Percentiles rank a stretch among this genome's conserved stretches.
Conservation (phyloP, 2,329 filamentous ascomycete genomes). For the Clonostachys sp. region DNA sequence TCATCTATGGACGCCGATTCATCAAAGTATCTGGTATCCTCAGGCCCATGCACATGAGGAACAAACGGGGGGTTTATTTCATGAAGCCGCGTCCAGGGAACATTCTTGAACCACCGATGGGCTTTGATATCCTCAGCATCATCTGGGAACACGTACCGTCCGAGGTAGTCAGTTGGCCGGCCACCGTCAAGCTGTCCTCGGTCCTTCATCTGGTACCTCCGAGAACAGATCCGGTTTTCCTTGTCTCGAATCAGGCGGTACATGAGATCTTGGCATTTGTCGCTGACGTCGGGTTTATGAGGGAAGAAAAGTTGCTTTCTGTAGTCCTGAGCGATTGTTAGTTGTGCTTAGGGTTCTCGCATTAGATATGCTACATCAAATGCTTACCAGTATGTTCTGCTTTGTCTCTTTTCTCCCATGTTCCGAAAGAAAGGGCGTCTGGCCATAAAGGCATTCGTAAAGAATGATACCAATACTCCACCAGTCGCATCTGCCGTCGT, state of each 20-base stretch:
- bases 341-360: not conserved
- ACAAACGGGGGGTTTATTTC: slow-evolving; percentile 71
- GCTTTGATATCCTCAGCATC: slow-evolving; percentile 87
- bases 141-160: slow-evolving; percentile 70
- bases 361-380: not conserved
- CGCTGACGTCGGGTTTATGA: slow-evolving; percentile 56
- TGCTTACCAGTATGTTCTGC: slow-evolving; percentile 70
- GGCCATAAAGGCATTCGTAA: slow-evolving; percentile 90
- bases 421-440: slow-evolving; percentile 83
- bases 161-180: slow-evolving; percentile 13
- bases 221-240: slow-evolving; percentile 70
- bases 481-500: slow-evolving; percentile 94
- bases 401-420: slow-evolving; percentile 79
- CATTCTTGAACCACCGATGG: slow-evolving; percentile 79
- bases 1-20: slow-evolving; percentile 71
- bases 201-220: slow-evolving; percentile 68
- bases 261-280: slow-evolving; percentile 74
- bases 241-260: slow-evolving; percentile 68
- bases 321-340: slow-evolving; percentile 56
- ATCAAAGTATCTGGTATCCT: slow-evolving; percentile 88
- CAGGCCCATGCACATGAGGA: slow-evolving; percentile 62
- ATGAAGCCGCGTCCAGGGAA: slow-evolving; percentile 75
- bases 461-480: slow-evolving; percentile 95
- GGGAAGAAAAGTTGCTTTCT: slow-evolving; percentile 69
- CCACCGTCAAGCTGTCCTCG: slow-evolving; percentile 12